Conservation (phyloP, 73 alveolate genomes). For the Blepharisma japonicum region DNA sequence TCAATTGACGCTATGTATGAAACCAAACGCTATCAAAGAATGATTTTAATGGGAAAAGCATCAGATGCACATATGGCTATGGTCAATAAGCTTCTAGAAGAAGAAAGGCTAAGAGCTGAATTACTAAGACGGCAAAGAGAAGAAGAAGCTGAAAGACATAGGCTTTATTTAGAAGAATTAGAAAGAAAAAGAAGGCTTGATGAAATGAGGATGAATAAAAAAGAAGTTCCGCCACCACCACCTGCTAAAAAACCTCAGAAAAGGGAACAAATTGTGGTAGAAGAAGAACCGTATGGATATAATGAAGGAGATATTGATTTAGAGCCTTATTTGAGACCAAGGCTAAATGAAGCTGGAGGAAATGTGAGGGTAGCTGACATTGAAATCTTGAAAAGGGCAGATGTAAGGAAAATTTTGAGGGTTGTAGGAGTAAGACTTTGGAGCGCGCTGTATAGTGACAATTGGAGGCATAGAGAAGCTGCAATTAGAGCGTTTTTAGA, state of each 20-base stretch:
- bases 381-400: slow-evolving; percentile 85
- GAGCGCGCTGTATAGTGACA: slow-evolving; percentile 89
- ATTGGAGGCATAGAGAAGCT: slow-evolving; percentile 98
- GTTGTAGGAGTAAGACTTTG: slow-evolving; percentile 92
- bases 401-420: slow-evolving; percentile 76
- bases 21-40: slow-evolving; percentile 90
- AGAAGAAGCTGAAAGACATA: slow-evolving; percentile 73
- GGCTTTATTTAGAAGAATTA: slow-evolving; percentile 74
- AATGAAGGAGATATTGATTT: slow-evolving; percentile 97
- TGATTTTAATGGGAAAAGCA: slow-evolving; percentile 84
- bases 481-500: slow-evolving; percentile 92
- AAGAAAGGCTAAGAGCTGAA: slow-evolving; percentile 63
- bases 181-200: slow-evolving; percentile 43
- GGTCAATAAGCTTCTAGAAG: slow-evolving; percentile 51
- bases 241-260: slow-evolving; percentile 39
- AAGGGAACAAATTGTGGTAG: slow-evolving; percentile 48
- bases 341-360: slow-evolving; percentile 87
- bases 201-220: slow-evolving; percentile 32
- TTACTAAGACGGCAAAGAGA: slow-evolving; percentile 62
- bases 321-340: slow-evolving; percentile 88
- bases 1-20: slow-evolving; percentile 95
- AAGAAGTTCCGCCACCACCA: slow-evolving; percentile 31
- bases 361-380: slow-evolving; percentile 69
- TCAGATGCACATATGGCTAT: slow-evolving; percentile 64
- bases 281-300: slow-evolving; percentile 84